A percentile compares a stretch with the other conserved stretches of the same genome.
phyloP scores from a whole-genome alignment of 108 stramenopile species.

The Pseudonitzschia delicatissima region DNA sequence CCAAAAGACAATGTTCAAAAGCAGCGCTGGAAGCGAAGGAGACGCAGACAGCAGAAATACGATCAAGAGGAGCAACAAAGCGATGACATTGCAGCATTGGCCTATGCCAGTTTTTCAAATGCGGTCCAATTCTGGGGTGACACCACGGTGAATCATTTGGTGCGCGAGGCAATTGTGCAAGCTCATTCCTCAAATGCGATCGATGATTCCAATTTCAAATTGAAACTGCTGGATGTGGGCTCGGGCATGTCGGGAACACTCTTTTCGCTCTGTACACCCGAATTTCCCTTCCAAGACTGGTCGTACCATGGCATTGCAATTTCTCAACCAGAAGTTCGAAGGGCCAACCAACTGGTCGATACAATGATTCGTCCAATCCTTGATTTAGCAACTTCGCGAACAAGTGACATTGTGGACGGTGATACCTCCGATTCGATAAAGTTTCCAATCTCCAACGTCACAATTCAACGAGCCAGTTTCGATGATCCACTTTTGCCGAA shows the following conservation, averaged over 20 bases:
- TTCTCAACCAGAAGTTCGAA: slow-evolving; percentile 21
- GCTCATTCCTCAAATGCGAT: not conserved
- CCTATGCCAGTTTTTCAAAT: slow-evolving; percentile 45
- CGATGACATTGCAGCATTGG: not conserved
- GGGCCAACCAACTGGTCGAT: slow-evolving; percentile 17
- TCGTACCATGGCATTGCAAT: slow-evolving; percentile 39
- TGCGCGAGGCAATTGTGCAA: slow-evolving; percentile 18
- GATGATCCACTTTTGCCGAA: slow-evolving; percentile 12
- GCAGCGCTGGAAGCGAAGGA: slow-evolving; percentile 8
- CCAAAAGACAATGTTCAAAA: not conserved
- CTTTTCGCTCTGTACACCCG: slow-evolving; percentile 23
- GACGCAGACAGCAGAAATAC: not conserved
- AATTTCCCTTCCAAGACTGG: slow-evolving; percentile 1
- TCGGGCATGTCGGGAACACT: slow-evolving; percentile 31
- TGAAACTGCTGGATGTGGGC: slow-evolving; percentile 27
- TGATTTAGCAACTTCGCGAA: not conserved
- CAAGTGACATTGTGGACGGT: not conserved
- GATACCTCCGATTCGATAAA: slow-evolving; percentile 22
- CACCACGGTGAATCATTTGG: slow-evolving; percentile 24
- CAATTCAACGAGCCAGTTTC: slow-evolving; percentile 21
- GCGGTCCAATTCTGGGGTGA: slow-evolving; percentile 64
- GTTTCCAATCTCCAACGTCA: slow-evolving; percentile 5
- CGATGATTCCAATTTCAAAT: not conserved
- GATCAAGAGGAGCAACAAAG: not conserved
- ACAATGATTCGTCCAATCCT: not conserved